A percentile compares a stretch with the other conserved stretches of the same genome.
Conservation (phyloP, 2,329 filamentous ascomycete species). For the Pseudocercospora fuligena region DNA sequence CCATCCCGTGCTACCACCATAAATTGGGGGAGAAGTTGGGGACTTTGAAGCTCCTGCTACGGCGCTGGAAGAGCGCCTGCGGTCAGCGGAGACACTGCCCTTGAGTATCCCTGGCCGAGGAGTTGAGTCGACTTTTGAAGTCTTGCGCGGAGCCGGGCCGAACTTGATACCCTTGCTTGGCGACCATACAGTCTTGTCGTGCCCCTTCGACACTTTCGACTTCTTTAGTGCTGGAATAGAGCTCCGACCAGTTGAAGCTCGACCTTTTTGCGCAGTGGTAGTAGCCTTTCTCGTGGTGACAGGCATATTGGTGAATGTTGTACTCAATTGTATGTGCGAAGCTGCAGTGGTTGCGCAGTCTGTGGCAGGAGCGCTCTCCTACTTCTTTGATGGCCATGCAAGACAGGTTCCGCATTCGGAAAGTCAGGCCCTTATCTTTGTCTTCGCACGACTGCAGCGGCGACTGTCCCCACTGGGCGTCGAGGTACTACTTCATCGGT, state of each 20-base stretch:
- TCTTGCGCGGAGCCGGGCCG: too few relatives aligned
- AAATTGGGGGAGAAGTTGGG: too few relatives aligned
- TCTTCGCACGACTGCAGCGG: neutral
- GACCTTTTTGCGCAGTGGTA: neutral
- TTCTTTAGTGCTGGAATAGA: neutral
- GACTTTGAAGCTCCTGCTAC: too few relatives aligned
- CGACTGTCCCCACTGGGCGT: neutral
- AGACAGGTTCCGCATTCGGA: too few relatives aligned
- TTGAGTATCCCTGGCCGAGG: neutral
- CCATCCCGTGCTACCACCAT: too few relatives aligned
- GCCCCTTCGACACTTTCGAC: neutral
- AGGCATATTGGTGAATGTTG: neutral
- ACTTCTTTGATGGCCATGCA: neutral
- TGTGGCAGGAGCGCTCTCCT: too few relatives aligned
- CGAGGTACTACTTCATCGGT: constrained; percentile 4
- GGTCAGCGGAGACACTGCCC: too few relatives aligned
- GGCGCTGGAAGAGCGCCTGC: too few relatives aligned
- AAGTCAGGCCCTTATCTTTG: neutral
- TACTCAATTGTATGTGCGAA: neutral
- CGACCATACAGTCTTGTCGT: too few relatives aligned
- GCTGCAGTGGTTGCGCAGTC: neutral
- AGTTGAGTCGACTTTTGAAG: neutral
- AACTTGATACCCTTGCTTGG: neutral
- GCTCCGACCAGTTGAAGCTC: too few relatives aligned
- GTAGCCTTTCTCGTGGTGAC: neutral